Percentiles rank a stretch among this genome's conserved stretches.
These are phyloP conservation scores for Orbilia ellipsospora DNA, from an alignment of 2,329 filamentous ascomycete species.

Conservation along the genomic window DNA sequence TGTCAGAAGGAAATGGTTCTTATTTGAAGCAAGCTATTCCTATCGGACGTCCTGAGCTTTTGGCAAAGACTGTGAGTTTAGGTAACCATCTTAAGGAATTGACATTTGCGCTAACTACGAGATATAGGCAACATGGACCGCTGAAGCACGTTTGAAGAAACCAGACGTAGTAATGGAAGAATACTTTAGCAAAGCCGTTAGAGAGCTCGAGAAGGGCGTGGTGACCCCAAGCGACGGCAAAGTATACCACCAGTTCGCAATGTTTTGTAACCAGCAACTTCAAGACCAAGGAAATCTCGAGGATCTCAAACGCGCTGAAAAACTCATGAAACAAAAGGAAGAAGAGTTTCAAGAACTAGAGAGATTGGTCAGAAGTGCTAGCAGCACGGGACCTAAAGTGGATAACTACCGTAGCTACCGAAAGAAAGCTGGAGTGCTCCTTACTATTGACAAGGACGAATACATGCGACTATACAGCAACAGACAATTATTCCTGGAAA, in stretches of 20 bases:
- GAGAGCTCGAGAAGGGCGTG: slow-evolving; percentile 75
- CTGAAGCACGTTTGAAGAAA: slow-evolving; percentile 88
- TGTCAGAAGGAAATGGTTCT: slow-evolving; percentile 65
- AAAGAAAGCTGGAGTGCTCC: slow-evolving; percentile 83
- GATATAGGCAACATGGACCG: slow-evolving; percentile 79
- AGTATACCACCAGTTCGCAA: slow-evolving; percentile 93
- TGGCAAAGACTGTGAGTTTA: slow-evolving; percentile 77
- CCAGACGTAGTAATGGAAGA: slow-evolving; percentile 88
- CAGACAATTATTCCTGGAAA: slow-evolving; percentile 82
- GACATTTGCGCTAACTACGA: slow-evolving; percentile 22
- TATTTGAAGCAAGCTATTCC: slow-evolving; percentile 72
- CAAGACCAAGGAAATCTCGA: slow-evolving; percentile 86
- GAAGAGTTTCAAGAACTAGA: slow-evolving; percentile 82
- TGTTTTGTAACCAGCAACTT: slow-evolving; percentile 93
- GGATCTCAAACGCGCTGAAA: slow-evolving; percentile 83
- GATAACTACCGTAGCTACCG: slow-evolving; percentile 71
- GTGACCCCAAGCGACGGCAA: slow-evolving; percentile 77
- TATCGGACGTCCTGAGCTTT: slow-evolving; percentile 79
- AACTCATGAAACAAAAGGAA: slow-evolving; percentile 80
- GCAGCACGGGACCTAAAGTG: slow-evolving; percentile 59
- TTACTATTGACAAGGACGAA: slow-evolving; percentile 88
- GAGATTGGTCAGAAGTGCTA: slow-evolving; percentile 66
- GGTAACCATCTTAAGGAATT: slow-evolving; percentile 2
- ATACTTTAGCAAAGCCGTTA: slow-evolving; percentile 85
- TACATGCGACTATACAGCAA: slow-evolving; percentile 80